Conservation (phyloP, 2,329 filamentous ascomycete genomes). For the Arthrobotrys pseudoclavata region DNA sequence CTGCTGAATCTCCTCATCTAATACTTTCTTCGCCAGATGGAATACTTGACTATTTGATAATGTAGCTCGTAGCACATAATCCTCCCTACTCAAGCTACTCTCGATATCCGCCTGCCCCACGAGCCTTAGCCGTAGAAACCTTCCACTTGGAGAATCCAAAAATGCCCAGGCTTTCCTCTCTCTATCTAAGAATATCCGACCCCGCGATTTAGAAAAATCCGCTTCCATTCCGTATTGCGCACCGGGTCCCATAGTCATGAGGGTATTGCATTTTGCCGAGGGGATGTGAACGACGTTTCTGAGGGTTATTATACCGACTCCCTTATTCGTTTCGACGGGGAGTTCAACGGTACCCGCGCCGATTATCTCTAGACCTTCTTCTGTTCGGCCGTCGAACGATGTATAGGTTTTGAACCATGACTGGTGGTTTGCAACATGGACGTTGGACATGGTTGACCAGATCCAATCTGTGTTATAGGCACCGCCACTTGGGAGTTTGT, state of each 20-base stretch:
- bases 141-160: constrained; percentile 16
- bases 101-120: constrained; percentile 3
- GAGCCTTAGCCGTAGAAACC: constrained; percentile 15
- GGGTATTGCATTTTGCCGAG: constrained; percentile 11
- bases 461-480: constrained; percentile 44
- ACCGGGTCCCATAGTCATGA: constrained; percentile 16
- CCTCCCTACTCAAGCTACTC: constrained; percentile 6
- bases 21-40: constrained; percentile 3
- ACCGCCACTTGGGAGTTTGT: constrained; percentile 27
- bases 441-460: constrained; percentile 40
- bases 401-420: constrained; percentile 44
- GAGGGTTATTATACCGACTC: constrained; percentile 27
- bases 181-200: constrained; percentile 16
- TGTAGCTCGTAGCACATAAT: constrained; percentile 16
- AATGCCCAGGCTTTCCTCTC: constrained; percentile 11
- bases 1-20: constrained; percentile 11
- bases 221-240: constrained; percentile 21
- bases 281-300: constrained; percentile 33
- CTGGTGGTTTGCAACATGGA: constrained; percentile 38
- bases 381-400: constrained; percentile 19
- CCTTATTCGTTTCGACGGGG: constrained; percentile 37
- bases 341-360: constrained; percentile 46
- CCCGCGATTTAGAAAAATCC: constrained; percentile 6
- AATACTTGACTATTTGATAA: constrained; percentile 14
- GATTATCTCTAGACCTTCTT: constrained; percentile 20